Base-by-base conservation (phyloP, 371 early-diverging fungal species). In the Mucor lusitanicus region DNA sequence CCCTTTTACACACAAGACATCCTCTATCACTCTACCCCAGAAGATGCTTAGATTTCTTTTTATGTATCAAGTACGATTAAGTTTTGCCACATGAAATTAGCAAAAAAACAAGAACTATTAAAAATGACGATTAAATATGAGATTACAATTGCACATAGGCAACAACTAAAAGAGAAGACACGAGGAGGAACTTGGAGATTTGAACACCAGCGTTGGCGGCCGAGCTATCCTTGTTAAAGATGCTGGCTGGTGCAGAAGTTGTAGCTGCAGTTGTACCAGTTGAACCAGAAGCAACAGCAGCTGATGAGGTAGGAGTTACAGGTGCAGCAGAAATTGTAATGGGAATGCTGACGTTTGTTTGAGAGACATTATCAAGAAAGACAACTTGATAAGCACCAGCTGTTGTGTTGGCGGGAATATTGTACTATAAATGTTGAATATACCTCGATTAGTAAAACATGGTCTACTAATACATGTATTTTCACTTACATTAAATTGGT, bases 371-470 rank as follows among this genome's bases (percentile, higher is more conserved):
- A 54, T 78, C 73, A 30, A 62, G 33, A 35, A 69, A 78, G 1
- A 71, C 61, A n/a, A 78, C 63, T 53, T 73, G 68, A 58, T 78
- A 78, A 12, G 57, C 35, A 17, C 79, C 79, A 37, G 79, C 64
- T 9, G 67, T 60, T 44, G 71, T 73, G 13, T 61, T 75, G 35
- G 48, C 32, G 19, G 79, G 79, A 55, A 78, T 73, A 33, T 69
- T 59, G 59, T 75, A 78, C 79, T 78, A 67, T 65, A 40, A 60
- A 61, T 4, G 42, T 44, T 19, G 44, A 44, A 44, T 19, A 44
- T 44, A 44, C 4, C 44, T 44, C 19, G n/a, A 50, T 50, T 25
- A 50, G 25, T 21, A 30, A n/a, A 50, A 25, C 50, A 50, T 50
- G 25, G 7, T 46, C 6, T 30, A n/a, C n/a, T n/a, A n/a, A 42